Base-by-base conservation (phyloP, 1,284 basidiomycete genomes). In the Tylopilus orsonianus region DNA sequence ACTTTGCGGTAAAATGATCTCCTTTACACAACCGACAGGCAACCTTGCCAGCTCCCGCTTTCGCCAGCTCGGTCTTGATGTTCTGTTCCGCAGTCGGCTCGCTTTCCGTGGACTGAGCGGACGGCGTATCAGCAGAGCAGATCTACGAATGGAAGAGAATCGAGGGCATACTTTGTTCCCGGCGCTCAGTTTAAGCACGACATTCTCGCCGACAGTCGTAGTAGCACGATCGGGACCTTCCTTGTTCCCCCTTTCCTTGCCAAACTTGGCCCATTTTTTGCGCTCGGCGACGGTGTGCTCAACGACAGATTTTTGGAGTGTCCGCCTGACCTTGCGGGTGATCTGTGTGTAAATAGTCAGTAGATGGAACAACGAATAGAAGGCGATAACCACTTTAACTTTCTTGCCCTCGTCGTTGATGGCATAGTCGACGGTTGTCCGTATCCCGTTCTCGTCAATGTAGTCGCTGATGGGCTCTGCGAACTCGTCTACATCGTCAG, bases 1-100 rank as follows among this genome's bases (percentile, higher is more conserved):
- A 99, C 70, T 95, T 94, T 53, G 94, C 90, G 10, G 97, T 99
- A 71, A 95, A 99, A 74, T 99, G 97, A 59, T 90, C 90, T 49
- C 96, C 96, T 69, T 96, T 93, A 75, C 97, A 99, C 50, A 97
- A 74, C 60, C 97, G 84, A 79, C 96, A 99, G 44, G 82, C 75
- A 55, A 99, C 92, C 64, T 93, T 93, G 68, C 93, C 93, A 14
- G 79, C 82, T 60, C 92, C 93, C 2, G 80, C 77, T 52, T 79
- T 80, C 8, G 72, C 81, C 23, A 91, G 81, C 58, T 83, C 81
- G 24, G 70, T 71, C 70, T 92, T 93, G 60, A 90, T 72, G 45
- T 76, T 74, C 56, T 88, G 82, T 65, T 88, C 86, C 26, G 83
- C 81, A 23, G 85, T 77, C 46, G 77, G 79, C 53, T 93, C 92